These are phyloP conservation scores for Plasmodium billcollinsi DNA, from an alignment of 169 alveolate genomes.

Conservation along the genomic window DNA sequence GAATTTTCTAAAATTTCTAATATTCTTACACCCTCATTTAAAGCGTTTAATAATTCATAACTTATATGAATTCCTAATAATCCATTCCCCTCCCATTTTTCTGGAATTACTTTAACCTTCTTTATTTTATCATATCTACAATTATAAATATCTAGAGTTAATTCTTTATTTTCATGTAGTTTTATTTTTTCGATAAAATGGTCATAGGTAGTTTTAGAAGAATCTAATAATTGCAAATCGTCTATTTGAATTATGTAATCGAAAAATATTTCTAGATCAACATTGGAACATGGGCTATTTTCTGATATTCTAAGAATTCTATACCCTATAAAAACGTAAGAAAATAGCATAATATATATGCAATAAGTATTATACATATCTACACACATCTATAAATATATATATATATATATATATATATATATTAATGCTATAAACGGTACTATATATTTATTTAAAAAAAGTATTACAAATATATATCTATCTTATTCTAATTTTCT, in stretches of 20 bases:
- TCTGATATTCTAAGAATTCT: slow-evolving; percentile 42
- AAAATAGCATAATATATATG: not conserved
- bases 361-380: not conserved
- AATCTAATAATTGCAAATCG: slow-evolving; percentile 78
- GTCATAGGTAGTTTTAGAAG: slow-evolving; percentile 78
- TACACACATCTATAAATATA: too few species aligned
- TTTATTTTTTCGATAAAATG: slow-evolving; percentile 78
- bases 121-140: slow-evolving; percentile 79
- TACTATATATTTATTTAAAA: not conserved
- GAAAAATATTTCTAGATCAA: slow-evolving; percentile 84
- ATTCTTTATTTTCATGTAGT: slow-evolving; percentile 77
- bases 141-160: slow-evolving; percentile 79
- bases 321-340: slow-evolving; percentile 35
- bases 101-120: slow-evolving; percentile 80
- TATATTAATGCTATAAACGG: not conserved
- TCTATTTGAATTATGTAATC: slow-evolving; percentile 85
- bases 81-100: slow-evolving; percentile 87
- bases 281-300: slow-evolving; percentile 28
- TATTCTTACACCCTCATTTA: slow-evolving; percentile 84
- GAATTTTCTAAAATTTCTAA: slow-evolving; percentile 78
- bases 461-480: not conserved
- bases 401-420: not conserved
- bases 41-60: slow-evolving; percentile 79
- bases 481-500: not conserved
- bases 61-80: slow-evolving; percentile 82